Conservation (phyloP, 805 yeast species). For the Candida easanensis region DNA sequence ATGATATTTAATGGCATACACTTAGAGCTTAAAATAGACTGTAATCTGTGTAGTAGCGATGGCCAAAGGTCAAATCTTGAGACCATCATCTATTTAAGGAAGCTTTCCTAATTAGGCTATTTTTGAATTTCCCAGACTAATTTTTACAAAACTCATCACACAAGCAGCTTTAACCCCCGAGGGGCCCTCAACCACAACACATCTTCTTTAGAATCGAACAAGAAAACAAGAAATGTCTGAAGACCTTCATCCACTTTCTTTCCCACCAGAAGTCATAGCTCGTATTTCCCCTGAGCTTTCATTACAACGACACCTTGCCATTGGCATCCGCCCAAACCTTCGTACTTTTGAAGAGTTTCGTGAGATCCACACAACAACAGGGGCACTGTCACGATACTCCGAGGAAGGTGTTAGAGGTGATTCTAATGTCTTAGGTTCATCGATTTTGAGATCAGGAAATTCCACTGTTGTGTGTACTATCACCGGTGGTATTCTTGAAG, state of each 20-base stretch:
- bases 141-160: no score
- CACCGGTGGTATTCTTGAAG: conserved; percentile 64
- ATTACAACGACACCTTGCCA: conserved; percentile 70
- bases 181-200: no score
- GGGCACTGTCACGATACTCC: conserved; percentile 36
- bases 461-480: conserved; percentile 72
- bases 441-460: conserved; percentile 41
- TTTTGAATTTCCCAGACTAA: no score
- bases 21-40: no score
- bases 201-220: no score
- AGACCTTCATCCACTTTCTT: conserved; percentile 43
- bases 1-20: no score
- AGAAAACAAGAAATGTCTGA: conserved; percentile 2
- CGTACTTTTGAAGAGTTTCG: conserved; percentile 74
- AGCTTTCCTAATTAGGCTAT: no score
- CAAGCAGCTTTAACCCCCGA: no score
- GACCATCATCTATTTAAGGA: no score
- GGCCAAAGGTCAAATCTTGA: no score
- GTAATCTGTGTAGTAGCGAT: no score
- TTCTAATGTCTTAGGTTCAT: conserved; percentile 54
- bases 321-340: conserved; percentile 74
- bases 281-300: conserved; percentile 84
- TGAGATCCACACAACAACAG: conserved; percentile 43
- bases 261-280: conserved; percentile 81
- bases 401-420: conserved; percentile 29